phyloP scores from a whole-genome alignment of 306 rosid genomes.

The Cucurbita argyrosperma region DNA sequence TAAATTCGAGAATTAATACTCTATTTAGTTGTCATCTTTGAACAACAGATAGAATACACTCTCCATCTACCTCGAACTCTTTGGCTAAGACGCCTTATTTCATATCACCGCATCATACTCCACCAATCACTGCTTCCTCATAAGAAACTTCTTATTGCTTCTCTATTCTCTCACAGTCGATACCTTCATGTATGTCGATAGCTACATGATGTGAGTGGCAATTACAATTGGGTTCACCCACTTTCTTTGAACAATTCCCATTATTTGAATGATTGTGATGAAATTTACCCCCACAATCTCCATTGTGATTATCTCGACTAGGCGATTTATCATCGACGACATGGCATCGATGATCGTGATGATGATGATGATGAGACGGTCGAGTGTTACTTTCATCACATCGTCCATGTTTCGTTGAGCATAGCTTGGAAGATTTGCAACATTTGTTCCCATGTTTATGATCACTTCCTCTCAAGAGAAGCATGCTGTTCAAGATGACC shows the following conservation, averaged over 20 bases:
- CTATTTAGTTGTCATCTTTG: too few species aligned
- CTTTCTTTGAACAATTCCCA: neutral
- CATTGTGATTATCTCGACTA: neutral
- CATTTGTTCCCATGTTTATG: conserved; percentile 3
- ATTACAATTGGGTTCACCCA: neutral
- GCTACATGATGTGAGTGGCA: neutral
- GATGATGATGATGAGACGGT: neutral
- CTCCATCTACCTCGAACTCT: too few species aligned
- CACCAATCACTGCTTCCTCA: neutral
- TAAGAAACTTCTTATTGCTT: neutral
- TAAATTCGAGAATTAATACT: too few species aligned
- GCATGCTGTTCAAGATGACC: conserved; percentile 85
- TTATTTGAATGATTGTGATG: neutral
- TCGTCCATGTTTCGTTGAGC: neutral
- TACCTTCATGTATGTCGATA: neutral
- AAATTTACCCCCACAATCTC: neutral
- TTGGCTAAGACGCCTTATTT: too few species aligned
- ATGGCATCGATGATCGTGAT: neutral
- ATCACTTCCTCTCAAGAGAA: conserved; percentile 28
- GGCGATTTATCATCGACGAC: neutral
- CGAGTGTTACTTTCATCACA: neutral
- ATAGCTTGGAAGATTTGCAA: neutral
- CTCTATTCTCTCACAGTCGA: neutral
- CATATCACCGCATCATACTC: neutral
- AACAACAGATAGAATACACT: too few species aligned